A percentile compares a stretch with the other conserved stretches of the same genome.
These are phyloP conservation scores for Bipolaris cookei DNA, from an alignment of 2,329 filamentous ascomycete genomes.

Conservation along the genomic window DNA sequence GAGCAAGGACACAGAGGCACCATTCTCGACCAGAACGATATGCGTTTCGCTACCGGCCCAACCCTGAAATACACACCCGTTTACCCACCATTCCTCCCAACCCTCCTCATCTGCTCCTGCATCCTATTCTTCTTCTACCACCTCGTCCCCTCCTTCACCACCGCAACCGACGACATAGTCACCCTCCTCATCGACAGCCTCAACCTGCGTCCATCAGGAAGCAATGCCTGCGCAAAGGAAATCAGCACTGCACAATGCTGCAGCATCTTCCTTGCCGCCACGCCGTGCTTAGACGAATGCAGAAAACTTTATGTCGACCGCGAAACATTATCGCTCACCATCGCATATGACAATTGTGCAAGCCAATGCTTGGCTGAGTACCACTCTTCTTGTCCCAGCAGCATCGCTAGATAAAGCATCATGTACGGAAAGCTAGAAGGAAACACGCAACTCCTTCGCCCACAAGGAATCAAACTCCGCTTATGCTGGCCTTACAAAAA, in stretches of 20 bases:
- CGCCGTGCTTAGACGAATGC: constrained; percentile 12
- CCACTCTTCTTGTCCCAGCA: not conserved
- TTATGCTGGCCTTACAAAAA: not conserved
- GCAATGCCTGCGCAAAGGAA: constrained; percentile 7
- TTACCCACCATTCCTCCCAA: constrained; percentile 3
- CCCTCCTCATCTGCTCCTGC: constrained; percentile 7
- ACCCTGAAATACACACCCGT: constrained; percentile 2
- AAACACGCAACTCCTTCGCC: not conserved
- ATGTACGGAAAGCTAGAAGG: not conserved
- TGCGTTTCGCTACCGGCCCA: not conserved
- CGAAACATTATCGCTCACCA: constrained; percentile 5
- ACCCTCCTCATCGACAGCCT: not conserved
- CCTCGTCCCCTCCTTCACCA: constrained; percentile 7
- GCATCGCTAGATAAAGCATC: not conserved
- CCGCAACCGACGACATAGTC: not conserved
- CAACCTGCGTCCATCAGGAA: not conserved
- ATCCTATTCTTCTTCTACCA: constrained; percentile 19
- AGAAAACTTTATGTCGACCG: constrained; percentile 4
- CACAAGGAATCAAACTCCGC: no score
- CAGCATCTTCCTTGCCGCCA: constrained; percentile 2
- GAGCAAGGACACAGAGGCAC: not conserved
- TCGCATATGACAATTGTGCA: constrained; percentile 11
- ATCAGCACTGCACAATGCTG: constrained; percentile 8
- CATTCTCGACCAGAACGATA: not conserved
- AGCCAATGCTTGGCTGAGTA: constrained; percentile 10